Base-by-base conservation (phyloP, 2,329 filamentous ascomycete genomes). In the Boeremia lycopersici region DNA sequence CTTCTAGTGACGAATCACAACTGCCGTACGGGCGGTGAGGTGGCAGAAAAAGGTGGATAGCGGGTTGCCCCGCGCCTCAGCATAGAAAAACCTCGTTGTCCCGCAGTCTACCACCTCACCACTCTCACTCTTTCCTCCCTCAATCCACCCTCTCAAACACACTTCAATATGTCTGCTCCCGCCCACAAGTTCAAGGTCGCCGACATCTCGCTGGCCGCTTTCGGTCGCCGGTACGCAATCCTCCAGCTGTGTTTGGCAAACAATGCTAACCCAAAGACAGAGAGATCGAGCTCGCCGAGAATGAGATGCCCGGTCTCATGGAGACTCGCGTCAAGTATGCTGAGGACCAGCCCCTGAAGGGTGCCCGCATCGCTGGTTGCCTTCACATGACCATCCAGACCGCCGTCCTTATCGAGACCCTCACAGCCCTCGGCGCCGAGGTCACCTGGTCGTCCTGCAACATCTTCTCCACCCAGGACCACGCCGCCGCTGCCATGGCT, bases 331-430 rank as follows among this genome's bases (percentile, higher is more conserved):
- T 80, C 75, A 96, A 96, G 85, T 99, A 98, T 79, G 90, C 90
- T 70, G 79, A 79, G 60, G 93, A 96, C 81, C 93, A 98, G 86
- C 95, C 95, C 71, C 86, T 99, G 74, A 89, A 89, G 77, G 93
- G 93, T 78, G 91, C 93, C 78, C 89, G 93, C 74, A 97, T 99
- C 79, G 95, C 95, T 72, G 95, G 95, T 76, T 98, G 95, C 82
- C 84, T 98, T 78, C 93, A 97, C 89, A 97, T 96, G 93, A 98
- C 95, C 78, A 98, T 99, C 82, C 95, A 99, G 85, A 99, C 95
- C 65, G 95, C 95, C 71, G 95, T 99, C 76, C 89, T 99, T 74
- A 99, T 99, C 80, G 95, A 99, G 88, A 99, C 95, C 67, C 88
- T 99, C 76, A 90, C 85, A 74, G 84, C 89, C 69, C 91, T 99